Percentiles rank a stretch among this genome's conserved stretches.
Evolutionary conservation across 1,284 basidiomycete genomes (phyloP).

Genomic region (Mixia osmundae): DNA sequence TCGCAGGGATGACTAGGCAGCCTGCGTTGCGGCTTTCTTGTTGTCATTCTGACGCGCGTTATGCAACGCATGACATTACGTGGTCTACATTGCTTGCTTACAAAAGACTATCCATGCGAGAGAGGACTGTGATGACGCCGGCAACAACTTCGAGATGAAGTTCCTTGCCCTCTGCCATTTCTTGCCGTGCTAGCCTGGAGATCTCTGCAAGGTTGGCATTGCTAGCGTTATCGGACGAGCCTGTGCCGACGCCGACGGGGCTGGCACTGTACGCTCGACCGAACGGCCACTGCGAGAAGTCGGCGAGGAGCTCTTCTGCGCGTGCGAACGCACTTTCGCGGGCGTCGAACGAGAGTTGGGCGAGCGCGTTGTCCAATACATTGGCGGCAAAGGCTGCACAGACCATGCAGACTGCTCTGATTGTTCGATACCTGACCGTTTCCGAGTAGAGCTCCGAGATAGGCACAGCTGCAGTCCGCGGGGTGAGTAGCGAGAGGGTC

Average conservation of each 20-base stretch:
- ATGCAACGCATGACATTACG: no score
- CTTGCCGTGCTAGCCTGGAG: conserved; percentile 45
- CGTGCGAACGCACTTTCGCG: conserved; percentile 70
- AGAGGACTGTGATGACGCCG: conserved; percentile 35
- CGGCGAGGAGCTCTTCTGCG: conserved; percentile 71
- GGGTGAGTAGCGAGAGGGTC: conserved; percentile 49
- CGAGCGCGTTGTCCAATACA: conserved; percentile 82
- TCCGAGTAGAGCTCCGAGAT: conserved; percentile 39
- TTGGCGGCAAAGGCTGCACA: conserved; percentile 77
- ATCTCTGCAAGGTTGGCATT: conserved; percentile 53
- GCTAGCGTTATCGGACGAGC: conserved; percentile 15
- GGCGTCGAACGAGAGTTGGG: conserved; percentile 63
- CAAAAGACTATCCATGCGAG: conserved; percentile 9
- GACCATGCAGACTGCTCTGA: conserved; percentile 58
- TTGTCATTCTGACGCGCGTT: no score
- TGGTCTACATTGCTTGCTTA: no score
- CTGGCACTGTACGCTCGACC: conserved; percentile 28
- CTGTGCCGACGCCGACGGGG: conserved; percentile 16
- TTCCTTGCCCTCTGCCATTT: conserved; percentile 30
- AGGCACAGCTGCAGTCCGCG: conserved; percentile 54
- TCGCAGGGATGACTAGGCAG: no score
- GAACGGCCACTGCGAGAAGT: conserved; percentile 76
- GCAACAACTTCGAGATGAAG: conserved; percentile 66
- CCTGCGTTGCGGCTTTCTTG: no score
- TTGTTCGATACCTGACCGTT: conserved; percentile 48